Base-by-base conservation (phyloP, 306 rosid species). In the Quercus aquifolioides region DNA sequence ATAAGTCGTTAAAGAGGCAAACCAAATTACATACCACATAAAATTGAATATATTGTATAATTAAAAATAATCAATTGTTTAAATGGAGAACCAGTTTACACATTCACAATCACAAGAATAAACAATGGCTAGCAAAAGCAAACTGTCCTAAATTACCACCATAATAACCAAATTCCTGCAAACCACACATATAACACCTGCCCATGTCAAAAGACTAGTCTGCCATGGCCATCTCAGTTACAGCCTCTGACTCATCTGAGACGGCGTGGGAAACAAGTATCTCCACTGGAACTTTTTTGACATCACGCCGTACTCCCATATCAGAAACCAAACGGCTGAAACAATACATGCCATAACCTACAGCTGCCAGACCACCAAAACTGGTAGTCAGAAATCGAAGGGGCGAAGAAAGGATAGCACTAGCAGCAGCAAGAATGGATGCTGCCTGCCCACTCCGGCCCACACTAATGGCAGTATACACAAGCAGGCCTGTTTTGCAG, bases 401-500 rank as follows among this genome's bases (percentile, higher is more conserved):
- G 1, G 90, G 84, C 0, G 88, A 82, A 70, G 84, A 86, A 71
- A 64, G 65, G 20, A 84, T 19, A 9, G 86, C 76, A 81, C 81
- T 65, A 3, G 86, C 85, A 17, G 84, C 97, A 17, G 95, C 88
- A 18, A 82, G 1, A 17, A 55, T 26, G n/a, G 97, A 87, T 2
- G 90, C 71, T 15, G 88, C 89, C 75, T 91, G 97, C 10, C 97
- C 94, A 30, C 97, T 90, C 78, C 85, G 58, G 13, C 95, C 94
- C 6, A 85, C 84, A 2, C 86, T 76, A 19, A 80, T 80, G 70
- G 33, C 52, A 14, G 84, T 69, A 58, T 19, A 15, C 41, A 85
- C 81, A 30, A 89, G 90, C 85, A 92, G 75, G 0, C 94, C 95
- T 8, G 97, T 94, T 81, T 94, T 94, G 84, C 97, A 94, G 81